These are phyloP conservation scores for Helminthosporium solani DNA, from an alignment of 2,329 filamentous ascomycete genomes.

Conservation along the genomic window DNA sequence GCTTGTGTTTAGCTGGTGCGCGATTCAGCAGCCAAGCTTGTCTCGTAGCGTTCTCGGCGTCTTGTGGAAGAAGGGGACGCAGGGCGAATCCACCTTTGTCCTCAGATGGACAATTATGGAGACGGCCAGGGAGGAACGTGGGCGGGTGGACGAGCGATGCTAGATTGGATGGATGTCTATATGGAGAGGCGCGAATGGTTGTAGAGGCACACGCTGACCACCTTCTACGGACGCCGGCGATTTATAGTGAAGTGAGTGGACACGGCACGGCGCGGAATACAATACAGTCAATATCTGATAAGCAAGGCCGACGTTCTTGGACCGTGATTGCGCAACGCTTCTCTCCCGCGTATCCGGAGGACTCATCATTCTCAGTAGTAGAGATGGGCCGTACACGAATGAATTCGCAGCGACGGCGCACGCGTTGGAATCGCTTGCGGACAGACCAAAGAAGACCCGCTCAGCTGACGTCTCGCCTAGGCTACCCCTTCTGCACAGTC, in stretches of 20 bases:
- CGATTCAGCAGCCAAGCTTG: constrained; percentile 4
- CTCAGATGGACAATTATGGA: neutral
- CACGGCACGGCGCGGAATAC: too few relatives aligned
- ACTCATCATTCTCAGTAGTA: too few relatives aligned
- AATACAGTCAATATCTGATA: too few relatives aligned
- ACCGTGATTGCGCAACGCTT: too few relatives aligned
- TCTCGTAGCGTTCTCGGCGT: neutral
- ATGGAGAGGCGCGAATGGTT: too few relatives aligned
- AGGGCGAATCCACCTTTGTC: neutral
- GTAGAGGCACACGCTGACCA: neutral
- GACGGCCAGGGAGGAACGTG: too few relatives aligned
- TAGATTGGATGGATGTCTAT: too few relatives aligned
- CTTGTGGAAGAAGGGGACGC: neutral
- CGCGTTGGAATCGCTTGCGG: constrained; percentile 8
- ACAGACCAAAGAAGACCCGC: neutral
- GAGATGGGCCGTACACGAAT: constrained; percentile 13
- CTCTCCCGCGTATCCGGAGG: too few relatives aligned
- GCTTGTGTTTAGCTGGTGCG: constrained; percentile 2
- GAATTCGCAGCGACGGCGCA: constrained; percentile 12
- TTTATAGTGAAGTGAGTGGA: neutral
- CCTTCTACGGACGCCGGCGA: neutral
- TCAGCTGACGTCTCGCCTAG: constrained; percentile 5
- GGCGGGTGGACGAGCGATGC: too few relatives aligned
- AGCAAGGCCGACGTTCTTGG: too few relatives aligned
- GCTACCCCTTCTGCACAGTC: too few relatives aligned